A percentile compares a stretch with the other conserved stretches of the same genome.
phyloP scores from a whole-genome alignment of 306 rosid species.

The Acacia confusa region DNA sequence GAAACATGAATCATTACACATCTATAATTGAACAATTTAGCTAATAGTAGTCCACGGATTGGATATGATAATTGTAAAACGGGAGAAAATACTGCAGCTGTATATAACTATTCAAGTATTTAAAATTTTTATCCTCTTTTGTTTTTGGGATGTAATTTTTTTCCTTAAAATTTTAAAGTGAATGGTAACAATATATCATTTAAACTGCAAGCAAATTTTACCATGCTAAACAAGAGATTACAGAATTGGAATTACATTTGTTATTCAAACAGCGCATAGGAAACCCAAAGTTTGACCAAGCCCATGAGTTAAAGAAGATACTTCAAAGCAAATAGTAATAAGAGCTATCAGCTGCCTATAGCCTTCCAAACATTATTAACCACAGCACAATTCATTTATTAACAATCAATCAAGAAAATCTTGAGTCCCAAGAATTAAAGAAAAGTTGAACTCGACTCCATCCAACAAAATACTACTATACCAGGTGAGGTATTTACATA shows the following conservation, averaged over 20 bases:
- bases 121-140: background rate
- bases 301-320: background rate
- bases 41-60: background rate
- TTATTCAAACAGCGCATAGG: background rate
- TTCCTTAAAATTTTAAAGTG: background rate
- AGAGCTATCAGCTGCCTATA: background rate
- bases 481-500: background rate
- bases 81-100: conserved; percentile 5
- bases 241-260: background rate
- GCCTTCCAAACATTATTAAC: background rate
- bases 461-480: background rate
- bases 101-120: background rate
- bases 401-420: background rate
- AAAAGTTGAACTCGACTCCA: background rate
- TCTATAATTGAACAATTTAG: background rate
- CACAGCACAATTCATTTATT: background rate
- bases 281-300: background rate
- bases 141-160: background rate
- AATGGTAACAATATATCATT: background rate
- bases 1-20: conserved; percentile 24
- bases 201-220: background rate
- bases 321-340: background rate
- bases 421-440: background rate
- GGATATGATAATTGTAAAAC: conserved; percentile 3
- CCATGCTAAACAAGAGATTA: background rate